phyloP scores from a whole-genome alignment of 768 basidiomycete species.

The Boletellus emodensis region DNA sequence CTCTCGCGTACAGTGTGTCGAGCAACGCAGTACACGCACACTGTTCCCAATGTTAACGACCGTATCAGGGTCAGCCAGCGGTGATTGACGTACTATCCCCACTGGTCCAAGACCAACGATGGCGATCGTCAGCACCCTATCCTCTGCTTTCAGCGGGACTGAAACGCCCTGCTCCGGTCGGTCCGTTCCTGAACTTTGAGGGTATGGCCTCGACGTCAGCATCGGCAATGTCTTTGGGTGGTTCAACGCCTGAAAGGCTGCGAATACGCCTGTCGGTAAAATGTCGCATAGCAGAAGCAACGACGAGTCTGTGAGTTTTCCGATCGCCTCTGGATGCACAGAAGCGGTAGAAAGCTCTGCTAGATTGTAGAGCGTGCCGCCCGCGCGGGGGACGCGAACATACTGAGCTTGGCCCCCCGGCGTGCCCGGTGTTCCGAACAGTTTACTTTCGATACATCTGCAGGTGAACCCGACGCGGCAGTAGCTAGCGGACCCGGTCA shows the following conservation, averaged over 20 bases:
- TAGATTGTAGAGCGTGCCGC: conserved; percentile 70
- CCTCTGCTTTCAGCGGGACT: conserved; percentile 39
- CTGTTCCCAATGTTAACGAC: conserved; percentile 22
- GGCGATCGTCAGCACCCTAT: conserved; percentile 55
- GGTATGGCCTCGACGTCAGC: conserved; percentile 58
- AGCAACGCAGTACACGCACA: conserved; percentile 64
- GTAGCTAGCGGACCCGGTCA: conserved; percentile 38
- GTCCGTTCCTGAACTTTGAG: conserved; percentile 28
- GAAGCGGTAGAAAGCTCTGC: conserved; percentile 36
- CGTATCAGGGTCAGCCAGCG: background rate
- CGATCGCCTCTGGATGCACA: conserved; percentile 29
- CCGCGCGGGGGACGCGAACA: conserved; percentile 73
- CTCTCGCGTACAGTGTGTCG: conserved; percentile 48
- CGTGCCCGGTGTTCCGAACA: conserved; percentile 64
- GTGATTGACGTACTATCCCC: conserved; percentile 46
- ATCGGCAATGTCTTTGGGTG: conserved; percentile 68
- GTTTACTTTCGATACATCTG: conserved; percentile 54
- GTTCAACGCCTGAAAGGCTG: conserved; percentile 64
- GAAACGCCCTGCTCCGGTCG: background rate
- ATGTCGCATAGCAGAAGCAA: conserved; percentile 74
- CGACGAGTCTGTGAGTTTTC: conserved; percentile 55
- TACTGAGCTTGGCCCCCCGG: conserved; percentile 80
- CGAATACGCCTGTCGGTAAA: conserved; percentile 76
- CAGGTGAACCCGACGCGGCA: conserved; percentile 73
- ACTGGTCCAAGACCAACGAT: conserved; percentile 78